Percentiles rank a stretch among this genome's conserved stretches.
Evolutionary conservation across 768 basidiomycete species (phyloP).

Genomic region (Tephrocybe sp.): DNA sequence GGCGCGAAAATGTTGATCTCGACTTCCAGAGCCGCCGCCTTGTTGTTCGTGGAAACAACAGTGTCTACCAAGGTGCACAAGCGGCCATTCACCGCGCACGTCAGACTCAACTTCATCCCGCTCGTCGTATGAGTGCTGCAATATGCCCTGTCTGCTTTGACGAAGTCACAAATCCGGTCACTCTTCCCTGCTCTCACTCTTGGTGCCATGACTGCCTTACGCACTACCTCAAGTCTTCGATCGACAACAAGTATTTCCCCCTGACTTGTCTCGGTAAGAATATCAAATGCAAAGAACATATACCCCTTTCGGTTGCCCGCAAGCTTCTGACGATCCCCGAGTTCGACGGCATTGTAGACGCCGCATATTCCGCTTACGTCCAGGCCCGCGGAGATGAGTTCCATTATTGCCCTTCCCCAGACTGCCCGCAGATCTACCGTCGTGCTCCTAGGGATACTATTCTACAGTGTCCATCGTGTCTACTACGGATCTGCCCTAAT

Average conservation of each 20-base stretch:
- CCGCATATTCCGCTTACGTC: constrained; percentile 63
- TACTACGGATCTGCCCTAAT: constrained; percentile 64
- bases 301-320: constrained; percentile 54
- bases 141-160: constrained; percentile 74
- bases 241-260: constrained; percentile 64
- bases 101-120: constrained; percentile 20
- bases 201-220: constrained; percentile 68
- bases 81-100: constrained; percentile 37
- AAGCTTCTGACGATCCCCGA: constrained; percentile 49
- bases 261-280: constrained; percentile 70
- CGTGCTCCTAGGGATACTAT: constrained; percentile 45
- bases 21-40: constrained; percentile 45
- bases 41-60: constrained; percentile 55
- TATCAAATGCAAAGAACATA: constrained; percentile 54
- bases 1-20: constrained; percentile 55
- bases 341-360: constrained; percentile 54
- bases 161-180: constrained; percentile 49
- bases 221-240: constrained; percentile 57
- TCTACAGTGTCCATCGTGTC: constrained; percentile 72
- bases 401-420: constrained; percentile 76
- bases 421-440: constrained; percentile 76
- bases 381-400: constrained; percentile 62
- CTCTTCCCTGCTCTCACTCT: constrained; percentile 61
- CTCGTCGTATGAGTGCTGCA: constrained; percentile 17
- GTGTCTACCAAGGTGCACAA: constrained; percentile 41